Percentiles rank a stretch among this genome's conserved stretches.
phyloP scores from a whole-genome alignment of 2,329 filamentous ascomycete species.

The Diaporthe destruens region DNA sequence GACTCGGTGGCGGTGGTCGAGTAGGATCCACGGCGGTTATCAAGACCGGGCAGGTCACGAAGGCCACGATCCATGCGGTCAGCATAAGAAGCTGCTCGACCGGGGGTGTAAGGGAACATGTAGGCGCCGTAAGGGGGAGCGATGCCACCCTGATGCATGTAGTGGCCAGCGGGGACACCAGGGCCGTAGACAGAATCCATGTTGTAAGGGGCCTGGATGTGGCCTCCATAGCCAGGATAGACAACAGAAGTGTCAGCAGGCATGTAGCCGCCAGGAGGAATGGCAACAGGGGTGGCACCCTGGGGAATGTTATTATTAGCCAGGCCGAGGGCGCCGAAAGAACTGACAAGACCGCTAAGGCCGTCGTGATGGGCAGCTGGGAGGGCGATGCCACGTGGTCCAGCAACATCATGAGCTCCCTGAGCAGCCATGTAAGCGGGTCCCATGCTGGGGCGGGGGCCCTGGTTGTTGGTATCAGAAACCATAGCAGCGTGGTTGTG shows the following conservation, averaged over 20 bases:
- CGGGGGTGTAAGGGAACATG: slow-evolving; percentile 66
- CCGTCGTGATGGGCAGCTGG: slow-evolving; percentile 43
- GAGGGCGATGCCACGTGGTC: slow-evolving; percentile 46
- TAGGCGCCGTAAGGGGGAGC: slow-evolving; percentile 48
- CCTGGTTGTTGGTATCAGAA: slow-evolving; percentile 44
- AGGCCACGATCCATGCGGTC: slow-evolving; percentile 61
- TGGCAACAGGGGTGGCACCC: slow-evolving; percentile 43
- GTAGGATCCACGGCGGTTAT: slow-evolving; percentile 76
- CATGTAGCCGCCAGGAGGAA: slow-evolving; percentile 45
- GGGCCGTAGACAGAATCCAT: slow-evolving; percentile 47
- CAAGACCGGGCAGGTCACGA: slow-evolving; percentile 70
- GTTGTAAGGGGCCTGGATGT: slow-evolving; percentile 38
- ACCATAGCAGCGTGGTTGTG: slow-evolving; percentile 44
- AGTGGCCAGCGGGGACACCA: slow-evolving; percentile 44
- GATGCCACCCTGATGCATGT: slow-evolving; percentile 46
- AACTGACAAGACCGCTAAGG: slow-evolving; percentile 43
- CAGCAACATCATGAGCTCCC: slow-evolving; percentile 44
- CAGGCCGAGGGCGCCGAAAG: slow-evolving; percentile 42
- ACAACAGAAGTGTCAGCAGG: slow-evolving; percentile 44
- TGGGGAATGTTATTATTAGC: slow-evolving; percentile 44
- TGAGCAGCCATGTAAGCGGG: slow-evolving; percentile 46
- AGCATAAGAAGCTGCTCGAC: slow-evolving; percentile 58
- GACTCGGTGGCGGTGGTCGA: slow-evolving; percentile 72
- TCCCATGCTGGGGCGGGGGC: slow-evolving; percentile 41
- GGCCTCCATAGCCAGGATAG: slow-evolving; percentile 42